phyloP scores from a whole-genome alignment of 108 stramenopile genomes.

The Skeletonema marinoi region DNA sequence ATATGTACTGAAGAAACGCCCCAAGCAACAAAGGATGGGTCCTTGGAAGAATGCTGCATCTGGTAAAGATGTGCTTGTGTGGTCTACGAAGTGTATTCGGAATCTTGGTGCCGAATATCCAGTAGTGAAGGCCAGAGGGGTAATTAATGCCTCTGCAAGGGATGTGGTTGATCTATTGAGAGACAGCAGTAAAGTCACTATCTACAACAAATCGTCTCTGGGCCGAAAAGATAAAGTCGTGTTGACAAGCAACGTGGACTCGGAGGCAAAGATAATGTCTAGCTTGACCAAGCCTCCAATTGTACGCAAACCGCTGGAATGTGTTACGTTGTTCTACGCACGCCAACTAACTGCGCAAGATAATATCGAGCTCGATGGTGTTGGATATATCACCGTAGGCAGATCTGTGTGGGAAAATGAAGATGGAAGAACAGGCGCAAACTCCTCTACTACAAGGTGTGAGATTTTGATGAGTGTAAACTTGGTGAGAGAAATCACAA shows the following conservation, averaged over 20 bases:
- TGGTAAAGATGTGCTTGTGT: slow-evolving; percentile 41
- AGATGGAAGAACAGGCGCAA: slow-evolving; percentile 22
- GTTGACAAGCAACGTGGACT: slow-evolving; percentile 45
- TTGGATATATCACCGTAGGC: slow-evolving; percentile 54
- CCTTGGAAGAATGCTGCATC: slow-evolving; percentile 37
- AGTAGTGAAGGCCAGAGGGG: slow-evolving; percentile 60
- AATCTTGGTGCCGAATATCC: slow-evolving; percentile 59
- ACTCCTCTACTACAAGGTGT: slow-evolving; percentile 42
- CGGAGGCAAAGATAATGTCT: slow-evolving; percentile 57
- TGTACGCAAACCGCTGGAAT: slow-evolving; percentile 57
- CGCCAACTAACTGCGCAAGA: slow-evolving; percentile 35
- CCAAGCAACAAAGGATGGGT: slow-evolving; percentile 21
- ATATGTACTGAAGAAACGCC: slow-evolving; percentile 32
- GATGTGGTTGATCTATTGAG: slow-evolving; percentile 53
- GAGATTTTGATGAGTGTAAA: slow-evolving; percentile 66
- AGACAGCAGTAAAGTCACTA: slow-evolving; percentile 53
- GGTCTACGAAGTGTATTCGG: slow-evolving; percentile 38
- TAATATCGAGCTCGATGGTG: slow-evolving; percentile 32
- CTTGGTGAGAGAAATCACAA: slow-evolving; percentile 49
- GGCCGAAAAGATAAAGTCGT: slow-evolving; percentile 62
- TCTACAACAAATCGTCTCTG: slow-evolving; percentile 69
- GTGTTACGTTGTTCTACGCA: slow-evolving; percentile 51
- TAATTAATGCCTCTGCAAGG: slow-evolving; percentile 50
- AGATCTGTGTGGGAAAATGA: slow-evolving; percentile 63
- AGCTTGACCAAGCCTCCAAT: slow-evolving; percentile 54